Evolutionary conservation across 495 filamentous ascomycete genomes (phyloP).

Genomic region (Parathielavia hyrcaniae): DNA sequence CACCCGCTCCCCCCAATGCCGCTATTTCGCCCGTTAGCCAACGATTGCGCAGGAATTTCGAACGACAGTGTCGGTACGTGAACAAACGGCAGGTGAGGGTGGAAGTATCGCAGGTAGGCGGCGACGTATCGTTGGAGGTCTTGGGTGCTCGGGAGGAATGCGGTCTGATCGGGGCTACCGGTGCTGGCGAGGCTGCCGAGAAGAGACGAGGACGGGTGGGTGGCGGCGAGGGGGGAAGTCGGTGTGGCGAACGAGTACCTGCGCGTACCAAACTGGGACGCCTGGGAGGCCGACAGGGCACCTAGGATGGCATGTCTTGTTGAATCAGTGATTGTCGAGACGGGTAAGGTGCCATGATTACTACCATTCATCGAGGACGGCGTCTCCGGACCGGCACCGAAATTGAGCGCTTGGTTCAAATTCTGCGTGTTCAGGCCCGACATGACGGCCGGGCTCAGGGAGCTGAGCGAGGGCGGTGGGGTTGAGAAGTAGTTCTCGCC

Average conservation of each 20-base stretch:
- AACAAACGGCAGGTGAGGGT: constrained; percentile 89
- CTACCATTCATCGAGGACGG: constrained; percentile 61
- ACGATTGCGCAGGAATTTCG: constrained; percentile 64
- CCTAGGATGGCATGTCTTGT: constrained; percentile 81
- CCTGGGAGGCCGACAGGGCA: constrained; percentile 64
- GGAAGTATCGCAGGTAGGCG: constrained; percentile 89
- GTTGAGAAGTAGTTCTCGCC: constrained; percentile 54
- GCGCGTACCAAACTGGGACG: constrained; percentile 62
- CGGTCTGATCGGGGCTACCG: constrained; percentile 45
- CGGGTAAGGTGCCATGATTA: constrained; percentile 51
- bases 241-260: constrained; percentile 71
- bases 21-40: constrained; percentile 55
- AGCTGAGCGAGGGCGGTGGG: constrained; percentile 63
- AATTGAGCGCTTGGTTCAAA: constrained; percentile 55
- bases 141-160: constrained; percentile 70
- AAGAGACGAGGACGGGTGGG: constrained; percentile 48
- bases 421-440: constrained; percentile 48
- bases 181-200: constrained; percentile 59
- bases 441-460: constrained; percentile 47
- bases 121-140: constrained; percentile 90
- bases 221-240: constrained; percentile 54
- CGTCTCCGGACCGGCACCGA: constrained; percentile 57
- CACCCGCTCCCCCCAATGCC: constrained; percentile 79
- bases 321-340: constrained; percentile 80
- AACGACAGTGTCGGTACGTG: constrained; percentile 91